Conservation (phyloP, 192 early-diverging fungal genomes). For the Backusella parvicylindrica region DNA sequence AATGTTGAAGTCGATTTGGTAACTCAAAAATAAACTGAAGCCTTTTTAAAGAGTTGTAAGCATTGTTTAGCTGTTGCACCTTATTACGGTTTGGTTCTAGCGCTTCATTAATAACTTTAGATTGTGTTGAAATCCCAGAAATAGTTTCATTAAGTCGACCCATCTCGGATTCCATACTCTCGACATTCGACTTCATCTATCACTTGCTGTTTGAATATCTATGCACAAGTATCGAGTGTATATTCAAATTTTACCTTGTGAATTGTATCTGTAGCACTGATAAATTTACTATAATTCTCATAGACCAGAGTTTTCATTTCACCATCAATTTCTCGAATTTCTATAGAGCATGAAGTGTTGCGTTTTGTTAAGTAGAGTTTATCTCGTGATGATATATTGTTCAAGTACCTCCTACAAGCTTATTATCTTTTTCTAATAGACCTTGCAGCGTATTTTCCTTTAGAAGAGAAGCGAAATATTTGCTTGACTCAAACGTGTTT, state of each 20-base stretch:
- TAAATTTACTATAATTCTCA: slow-evolving; percentile 98
- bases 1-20: slow-evolving; percentile 66
- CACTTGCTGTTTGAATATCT: background rate
- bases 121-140: slow-evolving; percentile 52
- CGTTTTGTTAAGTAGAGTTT: background rate
- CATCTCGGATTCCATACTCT: slow-evolving; percentile 87
- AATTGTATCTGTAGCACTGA: slow-evolving; percentile 92
- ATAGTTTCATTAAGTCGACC: slow-evolving; percentile 66
- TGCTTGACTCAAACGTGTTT: slow-evolving; percentile 69
- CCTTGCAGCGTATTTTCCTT: slow-evolving; percentile 63
- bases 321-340: slow-evolving; percentile 87
- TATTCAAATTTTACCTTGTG: slow-evolving; percentile 36
- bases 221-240: background rate
- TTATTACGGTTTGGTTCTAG: slow-evolving; percentile 66
- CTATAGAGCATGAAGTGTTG: slow-evolving; percentile 36
- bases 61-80: slow-evolving; percentile 67
- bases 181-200: slow-evolving; percentile 83
- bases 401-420: slow-evolving; percentile 61
- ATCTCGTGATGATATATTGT: background rate
- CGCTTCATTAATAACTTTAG: slow-evolving; percentile 50
- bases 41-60: slow-evolving; percentile 70
- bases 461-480: slow-evolving; percentile 74
- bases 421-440: slow-evolving; percentile 72
- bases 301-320: slow-evolving; percentile 98
- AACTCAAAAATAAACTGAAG: slow-evolving; percentile 89